Evolutionary conservation across 2,329 filamentous ascomycete species (phyloP).

Genomic region (Decorospora gaudefroyi): DNA sequence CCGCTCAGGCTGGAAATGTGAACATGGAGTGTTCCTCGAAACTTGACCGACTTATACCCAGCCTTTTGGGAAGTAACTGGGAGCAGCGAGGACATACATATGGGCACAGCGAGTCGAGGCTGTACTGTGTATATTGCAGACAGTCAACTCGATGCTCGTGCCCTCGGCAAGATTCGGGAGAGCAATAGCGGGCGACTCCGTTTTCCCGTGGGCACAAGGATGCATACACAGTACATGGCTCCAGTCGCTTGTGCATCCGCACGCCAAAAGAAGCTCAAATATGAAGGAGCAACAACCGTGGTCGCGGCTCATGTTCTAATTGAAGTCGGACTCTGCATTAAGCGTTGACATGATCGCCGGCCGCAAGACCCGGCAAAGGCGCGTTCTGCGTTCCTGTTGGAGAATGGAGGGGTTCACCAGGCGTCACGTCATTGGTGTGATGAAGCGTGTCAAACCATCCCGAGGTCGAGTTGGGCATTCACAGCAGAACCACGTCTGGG

Average conservation of each 20-base stretch:
- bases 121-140: constrained; percentile 10
- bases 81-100: neutral
- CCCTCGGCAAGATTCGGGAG: constrained; percentile 28
- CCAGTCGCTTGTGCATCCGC: constrained; percentile 20
- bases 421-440: constrained; percentile 29
- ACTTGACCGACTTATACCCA: no score
- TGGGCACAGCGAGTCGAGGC: neutral
- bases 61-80: no score
- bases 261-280: constrained; percentile 11
- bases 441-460: constrained; percentile 13
- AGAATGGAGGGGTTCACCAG: constrained; percentile 18
- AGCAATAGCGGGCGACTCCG: constrained; percentile 25
- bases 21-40: no score
- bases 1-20: no score
- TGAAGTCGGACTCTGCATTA: no score
- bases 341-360: no score
- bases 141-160: constrained; percentile 8
- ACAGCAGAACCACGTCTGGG: constrained; percentile 5
- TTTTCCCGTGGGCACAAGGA: constrained; percentile 28
- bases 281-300: constrained; percentile 19
- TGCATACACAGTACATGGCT: constrained; percentile 13
- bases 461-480: constrained; percentile 9
- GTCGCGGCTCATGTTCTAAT: constrained; percentile 15
- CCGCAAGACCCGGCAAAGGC: no score
- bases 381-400: no score